phyloP scores from a whole-genome alignment of 495 filamentous ascomycete species.

The Chaetomium cochliodes region DNA sequence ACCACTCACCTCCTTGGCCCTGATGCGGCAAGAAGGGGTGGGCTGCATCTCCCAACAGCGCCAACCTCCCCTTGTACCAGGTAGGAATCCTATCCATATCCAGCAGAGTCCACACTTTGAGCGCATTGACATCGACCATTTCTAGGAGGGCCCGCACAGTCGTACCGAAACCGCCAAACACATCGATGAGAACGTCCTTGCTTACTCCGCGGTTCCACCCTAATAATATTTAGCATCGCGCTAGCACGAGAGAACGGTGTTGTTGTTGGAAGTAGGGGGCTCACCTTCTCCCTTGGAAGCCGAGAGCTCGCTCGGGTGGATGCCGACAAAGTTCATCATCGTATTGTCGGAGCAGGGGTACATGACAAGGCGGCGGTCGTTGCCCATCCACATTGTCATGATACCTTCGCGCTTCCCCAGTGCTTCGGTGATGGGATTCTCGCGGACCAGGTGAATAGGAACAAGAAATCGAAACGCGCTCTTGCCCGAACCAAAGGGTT shows the following conservation, averaged over 20 bases:
- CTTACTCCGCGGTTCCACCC: conserved; percentile 50
- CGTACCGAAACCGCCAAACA: conserved; percentile 51
- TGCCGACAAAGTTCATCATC: conserved; percentile 57
- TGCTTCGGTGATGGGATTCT: conserved; percentile 46
- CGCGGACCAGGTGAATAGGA: conserved; percentile 40
- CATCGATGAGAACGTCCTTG: conserved; percentile 45
- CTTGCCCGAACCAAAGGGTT: conserved; percentile 40
- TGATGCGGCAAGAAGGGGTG: conserved; percentile 54
- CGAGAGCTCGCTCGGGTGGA: conserved; percentile 51
- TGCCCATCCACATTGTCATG: conserved; percentile 49
- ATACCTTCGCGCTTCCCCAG: conserved; percentile 41
- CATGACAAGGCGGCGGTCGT: conserved; percentile 54
- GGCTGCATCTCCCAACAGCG: conserved; percentile 58
- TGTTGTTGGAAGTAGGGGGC: background rate
- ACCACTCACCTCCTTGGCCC: conserved; percentile 43
- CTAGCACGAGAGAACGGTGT: too few relatives aligned
- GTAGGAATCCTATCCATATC: conserved; percentile 55
- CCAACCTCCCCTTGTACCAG: conserved; percentile 52
- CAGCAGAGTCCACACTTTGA: conserved; percentile 57
- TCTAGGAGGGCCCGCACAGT: conserved; percentile 43
- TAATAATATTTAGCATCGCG: background rate
- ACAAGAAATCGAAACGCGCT: conserved; percentile 62
- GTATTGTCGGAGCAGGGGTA: conserved; percentile 56
- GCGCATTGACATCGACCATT: conserved; percentile 46
- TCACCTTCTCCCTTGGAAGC: conserved; percentile 16